These are phyloP conservation scores for Lentinula sp. DNA, from an alignment of 768 basidiomycete genomes.

Conservation along the genomic window DNA sequence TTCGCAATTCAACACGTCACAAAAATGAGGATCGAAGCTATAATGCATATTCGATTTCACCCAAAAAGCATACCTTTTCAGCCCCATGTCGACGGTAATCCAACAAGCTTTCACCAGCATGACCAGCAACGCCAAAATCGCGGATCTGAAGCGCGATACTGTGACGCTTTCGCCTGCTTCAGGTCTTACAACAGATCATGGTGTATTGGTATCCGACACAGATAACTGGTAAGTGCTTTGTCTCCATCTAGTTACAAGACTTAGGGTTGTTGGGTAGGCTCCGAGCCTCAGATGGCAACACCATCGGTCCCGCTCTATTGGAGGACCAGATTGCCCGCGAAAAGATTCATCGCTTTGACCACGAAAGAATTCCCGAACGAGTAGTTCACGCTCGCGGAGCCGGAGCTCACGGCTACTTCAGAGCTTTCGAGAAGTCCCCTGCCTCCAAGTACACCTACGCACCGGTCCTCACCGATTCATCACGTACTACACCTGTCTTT, in stretches of 20 bases:
- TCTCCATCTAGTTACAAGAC: not conserved
- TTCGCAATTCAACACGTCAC: too few species aligned
- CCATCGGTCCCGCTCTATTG: slow-evolving; percentile 66
- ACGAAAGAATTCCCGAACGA: slow-evolving; percentile 87
- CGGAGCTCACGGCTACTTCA: slow-evolving; percentile 82
- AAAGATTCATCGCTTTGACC: slow-evolving; percentile 78
- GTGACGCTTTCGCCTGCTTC: slow-evolving; percentile 21
- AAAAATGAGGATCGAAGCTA: too few species aligned
- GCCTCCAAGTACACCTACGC: slow-evolving; percentile 71
- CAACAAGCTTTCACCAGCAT: slow-evolving; percentile 15
- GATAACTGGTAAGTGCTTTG: slow-evolving; percentile 52
- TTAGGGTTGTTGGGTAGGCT: slow-evolving; percentile 36
- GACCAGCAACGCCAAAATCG: slow-evolving; percentile 24
- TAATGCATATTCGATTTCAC: too few species aligned
- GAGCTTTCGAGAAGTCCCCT: slow-evolving; percentile 51
- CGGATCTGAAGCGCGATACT: slow-evolving; percentile 26
- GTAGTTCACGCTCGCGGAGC: slow-evolving; percentile 53
- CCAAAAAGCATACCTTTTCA: too few species aligned
- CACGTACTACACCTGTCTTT: slow-evolving; percentile 69
- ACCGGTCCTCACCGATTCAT: slow-evolving; percentile 64
- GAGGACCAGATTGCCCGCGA: slow-evolving; percentile 72
- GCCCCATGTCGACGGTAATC: not conserved
- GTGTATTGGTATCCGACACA: slow-evolving; percentile 51
- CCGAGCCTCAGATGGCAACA: slow-evolving; percentile 37
- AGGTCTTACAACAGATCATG: slow-evolving; percentile 56